These are phyloP conservation scores for Fusarium marasasianum DNA, from an alignment of 2,329 filamentous ascomycete genomes.

Conservation along the genomic window DNA sequence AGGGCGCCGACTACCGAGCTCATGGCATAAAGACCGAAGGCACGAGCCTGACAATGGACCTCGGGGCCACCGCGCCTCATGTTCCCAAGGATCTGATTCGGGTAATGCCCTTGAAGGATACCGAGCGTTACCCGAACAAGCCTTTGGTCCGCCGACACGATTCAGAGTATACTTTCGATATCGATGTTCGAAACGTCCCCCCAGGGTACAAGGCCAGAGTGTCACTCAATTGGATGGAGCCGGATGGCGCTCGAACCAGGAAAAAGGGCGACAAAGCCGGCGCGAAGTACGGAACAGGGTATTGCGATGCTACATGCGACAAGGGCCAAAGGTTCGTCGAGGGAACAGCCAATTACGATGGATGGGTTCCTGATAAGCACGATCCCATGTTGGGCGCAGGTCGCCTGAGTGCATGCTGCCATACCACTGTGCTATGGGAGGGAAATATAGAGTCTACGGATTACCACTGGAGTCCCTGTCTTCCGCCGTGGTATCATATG, in stretches of 20 bases:
- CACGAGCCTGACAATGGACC: conserved; percentile 61
- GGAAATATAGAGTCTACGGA: conserved; percentile 72
- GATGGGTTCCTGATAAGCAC: conserved; percentile 59
- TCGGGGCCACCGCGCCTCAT: conserved; percentile 61
- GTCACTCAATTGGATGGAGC: conserved; percentile 71
- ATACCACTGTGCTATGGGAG: conserved; percentile 70
- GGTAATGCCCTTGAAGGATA: conserved; percentile 70
- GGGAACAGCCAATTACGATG: conserved; percentile 61
- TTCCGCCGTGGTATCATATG: conserved; percentile 55
- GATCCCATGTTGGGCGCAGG: conserved; percentile 65
- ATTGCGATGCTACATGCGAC: conserved; percentile 61
- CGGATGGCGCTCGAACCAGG: conserved; percentile 62
- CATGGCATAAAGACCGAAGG: conserved; percentile 63
- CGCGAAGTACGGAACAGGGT: conserved; percentile 68
- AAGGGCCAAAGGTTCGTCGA: conserved; percentile 65
- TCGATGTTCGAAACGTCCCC: conserved; percentile 72
- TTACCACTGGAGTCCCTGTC: conserved; percentile 72
- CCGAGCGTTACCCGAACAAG: conserved; percentile 70
- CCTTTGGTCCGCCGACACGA: conserved; percentile 56
- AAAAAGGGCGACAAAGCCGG: conserved; percentile 61
- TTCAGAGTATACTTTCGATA: conserved; percentile 76
- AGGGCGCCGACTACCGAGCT: conserved; percentile 61
- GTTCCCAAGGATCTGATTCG: conserved; percentile 61
- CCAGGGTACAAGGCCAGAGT: conserved; percentile 78
- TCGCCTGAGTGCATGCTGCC: conserved; percentile 63